Base-by-base conservation (phyloP, 805 yeast species). In the Nadsonia fulvescens region DNA sequence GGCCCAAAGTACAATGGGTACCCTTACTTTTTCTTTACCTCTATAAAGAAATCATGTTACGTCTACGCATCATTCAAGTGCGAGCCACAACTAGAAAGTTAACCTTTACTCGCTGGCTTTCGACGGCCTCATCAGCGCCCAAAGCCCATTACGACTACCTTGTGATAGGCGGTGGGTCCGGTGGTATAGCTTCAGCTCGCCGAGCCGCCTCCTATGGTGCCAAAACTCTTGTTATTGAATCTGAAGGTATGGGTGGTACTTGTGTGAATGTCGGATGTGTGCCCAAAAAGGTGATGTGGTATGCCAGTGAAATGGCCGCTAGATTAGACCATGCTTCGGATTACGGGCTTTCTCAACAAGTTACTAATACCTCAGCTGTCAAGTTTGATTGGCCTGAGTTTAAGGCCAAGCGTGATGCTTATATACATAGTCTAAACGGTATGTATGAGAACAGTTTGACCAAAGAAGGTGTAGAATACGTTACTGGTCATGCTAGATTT, bases 201-300 rank as follows among this genome's bases (percentile, higher is more conserved):
- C 70, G 96, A 42, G 96, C 98, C 8, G 94, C 96, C 18, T 37
- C 44, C 16, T 69, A 83, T 40, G 98, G 98, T 14, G 93, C 91
- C 14, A 79, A 81, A 39, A 73, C 89, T 2, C 58, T 83, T 28
- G 45, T 89, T 12, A 61, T 89, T 28, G 98, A 89, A 52, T 68
- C 78, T 20, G 66, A 69, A 27, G 72, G 46, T 17, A 63, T 89
- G 53, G 98, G 98, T 32, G 99, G 99, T 15, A 89, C 98, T 21
- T 89, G 99, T 64, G 99, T 89, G 35, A 89, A 89, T 49, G 96
- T 86, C 23, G 99, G 99, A 11, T 89, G 99, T 62, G 98, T 89
- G 25, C 99, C 99, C 24, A 89, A 89, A 61, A 89, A 89, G 50
- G 81, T 89, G 23, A 83, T 89, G 95, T 89, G 98, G 98, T 74